Percentiles rank a stretch among this genome's conserved stretches.
Evolutionary conservation across 1,284 basidiomycete species (phyloP).

Genomic region (Microbotryum scabiosae): DNA sequence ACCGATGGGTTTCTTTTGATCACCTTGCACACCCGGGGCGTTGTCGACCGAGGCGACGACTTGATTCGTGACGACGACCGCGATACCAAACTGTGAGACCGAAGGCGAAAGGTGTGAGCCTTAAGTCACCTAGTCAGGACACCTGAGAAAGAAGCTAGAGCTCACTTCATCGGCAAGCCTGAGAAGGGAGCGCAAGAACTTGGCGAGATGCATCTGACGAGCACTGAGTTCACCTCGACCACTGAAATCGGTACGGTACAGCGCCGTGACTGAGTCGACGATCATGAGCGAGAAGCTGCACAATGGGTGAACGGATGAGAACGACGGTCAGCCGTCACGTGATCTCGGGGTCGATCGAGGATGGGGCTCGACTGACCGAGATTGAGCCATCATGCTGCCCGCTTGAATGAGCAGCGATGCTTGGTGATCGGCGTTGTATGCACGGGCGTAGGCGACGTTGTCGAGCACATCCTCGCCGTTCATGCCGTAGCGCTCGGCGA

Average conservation of each 20-base stretch:
- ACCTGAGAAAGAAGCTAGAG: background rate
- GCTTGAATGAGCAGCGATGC: slow-evolving; percentile 81
- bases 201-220: slow-evolving; percentile 93
- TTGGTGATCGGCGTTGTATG: slow-evolving; percentile 98
- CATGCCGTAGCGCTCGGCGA: slow-evolving; percentile 89
- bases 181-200: slow-evolving; percentile 86
- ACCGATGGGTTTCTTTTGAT: slow-evolving; percentile 91
- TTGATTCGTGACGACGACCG: slow-evolving; percentile 96
- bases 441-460: slow-evolving; percentile 96
- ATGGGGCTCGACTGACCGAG: slow-evolving; percentile 52
- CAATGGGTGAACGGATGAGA: background rate
- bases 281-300: slow-evolving; percentile 87
- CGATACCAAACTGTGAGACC: slow-evolving; percentile 73
- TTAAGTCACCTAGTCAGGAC: too few species aligned
- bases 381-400: slow-evolving; percentile 94
- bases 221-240: slow-evolving; percentile 93
- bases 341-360: background rate
- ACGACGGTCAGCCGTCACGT: background rate
- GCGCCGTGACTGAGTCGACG: slow-evolving; percentile 91
- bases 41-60: slow-evolving; percentile 93
- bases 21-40: slow-evolving; percentile 69
- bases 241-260: slow-evolving; percentile 93
- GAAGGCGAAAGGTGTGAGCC: slow-evolving; percentile 1
- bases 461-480: slow-evolving; percentile 97
- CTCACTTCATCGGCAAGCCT: slow-evolving; percentile 88